Evolutionary conservation across 805 yeast species (phyloP).

Genomic region (Cyberlindnera bimundalis): DNA sequence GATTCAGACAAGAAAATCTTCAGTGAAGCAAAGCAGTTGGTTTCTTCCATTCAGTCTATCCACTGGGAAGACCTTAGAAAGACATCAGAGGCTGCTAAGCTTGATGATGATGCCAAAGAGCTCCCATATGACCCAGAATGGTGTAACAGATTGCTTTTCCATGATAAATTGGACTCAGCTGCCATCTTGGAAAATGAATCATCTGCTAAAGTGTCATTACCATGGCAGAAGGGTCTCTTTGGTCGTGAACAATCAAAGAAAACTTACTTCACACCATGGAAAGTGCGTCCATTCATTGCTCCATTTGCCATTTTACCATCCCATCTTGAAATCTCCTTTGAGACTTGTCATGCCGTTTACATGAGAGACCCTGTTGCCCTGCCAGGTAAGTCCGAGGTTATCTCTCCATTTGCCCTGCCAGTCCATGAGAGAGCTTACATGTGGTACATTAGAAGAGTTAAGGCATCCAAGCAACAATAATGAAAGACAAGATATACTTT

Average conservation of each 20-base stretch:
- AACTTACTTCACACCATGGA: constrained; percentile 95
- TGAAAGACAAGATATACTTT: constrained; percentile 1
- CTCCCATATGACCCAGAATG: constrained; percentile 48
- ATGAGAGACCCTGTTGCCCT: constrained; percentile 95
- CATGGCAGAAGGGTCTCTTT: constrained; percentile 77
- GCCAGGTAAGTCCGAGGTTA: constrained; percentile 95
- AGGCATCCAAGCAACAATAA: constrained; percentile 23
- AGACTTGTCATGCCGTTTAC: constrained; percentile 95
- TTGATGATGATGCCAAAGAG: constrained; percentile 23
- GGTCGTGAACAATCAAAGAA: constrained; percentile 78
- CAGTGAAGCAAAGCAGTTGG: constrained; percentile 26
- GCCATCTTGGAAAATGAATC: constrained; percentile 49
- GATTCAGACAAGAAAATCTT: constrained; percentile 31
- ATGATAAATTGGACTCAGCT: constrained; percentile 42
- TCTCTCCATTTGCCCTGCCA: constrained; percentile 78
- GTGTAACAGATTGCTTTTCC: constrained; percentile 43
- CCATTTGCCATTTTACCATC: constrained; percentile 91
- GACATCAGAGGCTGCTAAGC: constrained; percentile 30
- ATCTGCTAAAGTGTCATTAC: constrained; percentile 53
- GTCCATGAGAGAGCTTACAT: constrained; percentile 92
- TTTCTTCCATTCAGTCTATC: constrained; percentile 22
- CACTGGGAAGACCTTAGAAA: constrained; percentile 30
- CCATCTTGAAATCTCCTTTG: constrained; percentile 85
- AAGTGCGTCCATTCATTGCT: constrained; percentile 88
- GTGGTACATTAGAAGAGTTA: constrained; percentile 82